Evolutionary conservation across 140 eudicot genomes (phyloP), one percentile per base, ranked within the genome.

Genomic region (Senecio squalidus): DNA sequence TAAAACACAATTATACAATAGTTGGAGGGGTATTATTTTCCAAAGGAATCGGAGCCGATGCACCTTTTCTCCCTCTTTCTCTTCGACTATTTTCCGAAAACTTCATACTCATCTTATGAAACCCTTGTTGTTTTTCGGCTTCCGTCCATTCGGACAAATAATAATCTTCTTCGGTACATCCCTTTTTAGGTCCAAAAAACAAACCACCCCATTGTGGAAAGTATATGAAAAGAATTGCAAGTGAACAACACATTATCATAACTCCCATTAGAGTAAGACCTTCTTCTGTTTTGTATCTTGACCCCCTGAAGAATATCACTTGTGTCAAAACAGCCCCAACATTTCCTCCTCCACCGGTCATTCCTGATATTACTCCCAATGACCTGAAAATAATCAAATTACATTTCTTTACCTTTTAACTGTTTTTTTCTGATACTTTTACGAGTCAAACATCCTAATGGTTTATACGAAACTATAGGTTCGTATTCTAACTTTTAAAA

Each of bases 191-290:
- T 1, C 96, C 98, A 39, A 71, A 74, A 39, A 91, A 76, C 78
- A 86, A 67, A 26, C 98, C 94, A 30, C 98, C 98, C 98, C 98
- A 91, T 63, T 86, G 94, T 5, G 96, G 96, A 74, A 91, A 91
- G 76, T 86, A 72, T 48, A 86, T 75, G 21, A 86, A 55, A 27
- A 64, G 20, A 5, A 91, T 76, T 10, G 82, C 72, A 4, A 81
- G 58, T 10, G 94, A 76, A 74, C 95, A 86, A 51, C 82, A 82
- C 74, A 91, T 73, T 1, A 88, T 88, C 94, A 88, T 88, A 0
- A 88, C 77, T 14, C 96, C 96, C 96, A 89, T 89, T 3, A 79
- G 69, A 0, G 74, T 76, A 1, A 89, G 69, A 8, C 97, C 95
- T 11, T 60, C 69, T 62, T 89, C 93, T 6, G 95, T 89, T 17